Base-by-base conservation (phyloP, 495 filamentous ascomycete species). In the Tuber aestivum region DNA sequence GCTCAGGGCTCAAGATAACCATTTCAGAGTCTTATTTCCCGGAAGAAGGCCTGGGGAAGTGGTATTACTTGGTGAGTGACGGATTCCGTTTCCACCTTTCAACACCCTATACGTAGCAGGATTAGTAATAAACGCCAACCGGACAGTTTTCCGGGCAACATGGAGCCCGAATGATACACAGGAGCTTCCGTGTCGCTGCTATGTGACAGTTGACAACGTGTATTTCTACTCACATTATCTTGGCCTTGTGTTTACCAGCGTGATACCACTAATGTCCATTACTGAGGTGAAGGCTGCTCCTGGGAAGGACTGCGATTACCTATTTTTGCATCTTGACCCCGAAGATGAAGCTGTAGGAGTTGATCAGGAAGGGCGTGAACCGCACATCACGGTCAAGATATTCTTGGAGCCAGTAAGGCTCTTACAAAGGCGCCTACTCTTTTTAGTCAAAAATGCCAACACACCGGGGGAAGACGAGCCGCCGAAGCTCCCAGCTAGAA, bases 221-320 rank as follows among this genome's bases (percentile, higher is more conserved):
- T 97, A 96, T 81, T 99, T 99, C 83, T 99, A 97, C 85, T 96
- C 94, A 72, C 90, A 98, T 82, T 91, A 97, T 78, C 88, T 96
- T 80, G 95, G 95, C n/a, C 87, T 99, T 41, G 93, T 97, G 0
- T 86, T 97, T 70, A 94, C 93, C 2, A 92, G 93, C 45, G 88
- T 88, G 32, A 88, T 93, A 45, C 88, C 87, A 48, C 86, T 99
- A 69, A 87, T 89, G n/a, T 89, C 85, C 73, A 92, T 98, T 75
- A 88, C 88, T 50, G 95, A 97, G 83, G 92, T 98, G 69, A 97
- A 94, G 35, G 92, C 93, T 61, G 93, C 94, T 18, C 90, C 92
- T 38, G 96, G 95, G 45, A 89, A 90, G 79, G 94, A 98, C 76
- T 97, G 93, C 82, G 95, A 99, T 83, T 96, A 94, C 83, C 88